Evolutionary conservation across 345 rosid species (phyloP), one percentile per base, ranked within the genome.

Genomic region (Crucihimalaya himalaica): DNA sequence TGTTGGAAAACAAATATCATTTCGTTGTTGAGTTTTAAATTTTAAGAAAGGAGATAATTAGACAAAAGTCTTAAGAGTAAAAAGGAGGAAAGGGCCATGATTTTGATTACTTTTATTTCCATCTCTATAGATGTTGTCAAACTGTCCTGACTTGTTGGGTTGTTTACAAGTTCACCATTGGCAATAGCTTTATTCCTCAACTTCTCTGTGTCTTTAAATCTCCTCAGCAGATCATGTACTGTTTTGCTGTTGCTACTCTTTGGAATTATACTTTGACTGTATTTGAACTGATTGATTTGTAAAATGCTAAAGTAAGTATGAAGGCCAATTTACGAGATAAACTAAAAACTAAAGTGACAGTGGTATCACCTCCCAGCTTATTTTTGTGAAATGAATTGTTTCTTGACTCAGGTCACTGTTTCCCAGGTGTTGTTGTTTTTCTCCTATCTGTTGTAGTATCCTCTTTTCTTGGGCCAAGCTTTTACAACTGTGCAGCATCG

Each of bases 181-280:
- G 51, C 48, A 5, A 14, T 61, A 28, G 62, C 34, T 19, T 72
- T 62, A 2, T 62, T 42, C 21, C 43, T 61, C 62, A 39, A 27
- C 53, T 62, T 72, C 53, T 63, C 20, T 9, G 52, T 52, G 21
- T 72, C 62, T 51, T 72, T 51, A 25, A 52, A 4, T 14, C 5
- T 40, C 53, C 68, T 72, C 32, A 72, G 14, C 43, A 72, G 68
- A 51, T 72, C 61, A 53, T 72, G 53, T 42, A 72, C 43, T 27
- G 8, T 8, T 61, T 63, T 61, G 32, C 15, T 72, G 53, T 50
- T 31, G n/a, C 52, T 61, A 16, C 52, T 28, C 11, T 20, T 72
- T 72, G 76, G 70, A 42, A 72, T 5, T 39, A 2, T 52, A 2
- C 62, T 52, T 40, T 39, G 53, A 18, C 6, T 39, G 34, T 63